Base-by-base conservation (phyloP, 2,329 filamentous ascomycete species). In the Lojkania enalia region DNA sequence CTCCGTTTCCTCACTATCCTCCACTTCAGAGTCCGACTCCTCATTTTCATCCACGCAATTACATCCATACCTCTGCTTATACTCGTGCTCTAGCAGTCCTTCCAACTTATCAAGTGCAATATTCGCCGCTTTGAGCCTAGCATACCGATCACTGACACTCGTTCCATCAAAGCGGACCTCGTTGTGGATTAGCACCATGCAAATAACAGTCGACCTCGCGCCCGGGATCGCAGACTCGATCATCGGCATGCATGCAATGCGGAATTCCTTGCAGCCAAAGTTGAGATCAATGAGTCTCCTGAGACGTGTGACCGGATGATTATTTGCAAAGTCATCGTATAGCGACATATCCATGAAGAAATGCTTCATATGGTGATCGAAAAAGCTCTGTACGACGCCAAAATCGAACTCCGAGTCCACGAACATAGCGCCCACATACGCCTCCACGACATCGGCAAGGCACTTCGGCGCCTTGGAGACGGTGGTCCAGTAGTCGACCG, bases 361-460 rank as follows among this genome's bases (percentile, higher is more conserved):
- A 2, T 83, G 84, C 44, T 79, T 78, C 43, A 97, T 80, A 52
- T 91, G 83, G 12, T 60, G 65, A n/a, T 82, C 71, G 69, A 96
- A 96, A 71, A 99, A 97, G 0, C 65, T 64, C 51, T 87, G 82
- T 1, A 97, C 86, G 14, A 84, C 77, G 11, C 67, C 66, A 67
- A 86, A 96, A 61, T 94, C 74, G 71, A 92, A 97, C 35, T 79
- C 76, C 0, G 88, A 87, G 69, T 99, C 94, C 9, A 99, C 87
- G 64, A 97, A 97, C 16, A 96, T 78, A 15, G 92, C 92, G 1
- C 90, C 94, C 2, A 96, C 74, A 58, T 90, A 94, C 0, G 92
- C 83, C 75, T 99, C 94, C 3, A 97, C 77, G 27, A 96, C 82
- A 67, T 99, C 94, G 0, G 91, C 83, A 4, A 97, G 81, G 41